phyloP scores from a whole-genome alignment of 2,329 filamentous ascomycete species.

The Beauveria sp. region DNA sequence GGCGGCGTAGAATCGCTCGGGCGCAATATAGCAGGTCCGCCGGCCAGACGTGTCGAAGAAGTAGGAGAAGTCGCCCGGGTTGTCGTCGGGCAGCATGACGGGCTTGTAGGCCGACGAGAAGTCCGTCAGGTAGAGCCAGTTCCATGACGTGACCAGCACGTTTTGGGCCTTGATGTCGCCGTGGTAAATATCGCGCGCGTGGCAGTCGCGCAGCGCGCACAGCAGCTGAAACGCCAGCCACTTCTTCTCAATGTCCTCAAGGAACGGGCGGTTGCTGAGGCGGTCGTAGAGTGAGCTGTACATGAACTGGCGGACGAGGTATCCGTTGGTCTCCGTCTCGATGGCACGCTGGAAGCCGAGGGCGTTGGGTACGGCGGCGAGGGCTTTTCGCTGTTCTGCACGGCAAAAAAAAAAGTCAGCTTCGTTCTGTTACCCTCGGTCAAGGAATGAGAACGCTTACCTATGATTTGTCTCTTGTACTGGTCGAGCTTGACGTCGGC shows the following conservation, averaged over 20 bases:
- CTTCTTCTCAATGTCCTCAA: slow-evolving; percentile 97
- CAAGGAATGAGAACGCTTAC: slow-evolving; percentile 33
- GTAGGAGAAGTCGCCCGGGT: slow-evolving; percentile 94
- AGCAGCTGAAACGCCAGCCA: slow-evolving; percentile 96
- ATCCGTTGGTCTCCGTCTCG: slow-evolving; percentile 86
- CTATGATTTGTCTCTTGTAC: slow-evolving; percentile 69
- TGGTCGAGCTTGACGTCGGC: slow-evolving; percentile 69
- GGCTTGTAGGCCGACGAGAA: slow-evolving; percentile 96
- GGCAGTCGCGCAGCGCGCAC: slow-evolving; percentile 86
- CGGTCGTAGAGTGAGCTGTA: slow-evolving; percentile 97
- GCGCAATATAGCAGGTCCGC: slow-evolving; percentile 89
- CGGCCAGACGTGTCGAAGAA: slow-evolving; percentile 92
- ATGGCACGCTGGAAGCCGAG: slow-evolving; percentile 83
- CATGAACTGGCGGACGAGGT: slow-evolving; percentile 88
- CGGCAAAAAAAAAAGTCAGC: not conserved
- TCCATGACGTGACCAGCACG: slow-evolving; percentile 94
- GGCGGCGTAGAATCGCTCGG: slow-evolving; percentile 77
- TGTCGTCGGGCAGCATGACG: slow-evolving; percentile 87
- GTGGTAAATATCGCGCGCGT: slow-evolving; percentile 82
- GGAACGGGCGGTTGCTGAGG: slow-evolving; percentile 88
- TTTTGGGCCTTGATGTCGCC: slow-evolving; percentile 99
- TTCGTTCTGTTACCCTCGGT: too few species aligned
- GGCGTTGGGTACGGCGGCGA: slow-evolving; percentile 83
- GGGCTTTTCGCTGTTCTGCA: slow-evolving; percentile 67
- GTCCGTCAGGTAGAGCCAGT: slow-evolving; percentile 97